Evolutionary conservation across 2,329 filamentous ascomycete species (phyloP).

Genomic region (Pyrenochaeta sp.): DNA sequence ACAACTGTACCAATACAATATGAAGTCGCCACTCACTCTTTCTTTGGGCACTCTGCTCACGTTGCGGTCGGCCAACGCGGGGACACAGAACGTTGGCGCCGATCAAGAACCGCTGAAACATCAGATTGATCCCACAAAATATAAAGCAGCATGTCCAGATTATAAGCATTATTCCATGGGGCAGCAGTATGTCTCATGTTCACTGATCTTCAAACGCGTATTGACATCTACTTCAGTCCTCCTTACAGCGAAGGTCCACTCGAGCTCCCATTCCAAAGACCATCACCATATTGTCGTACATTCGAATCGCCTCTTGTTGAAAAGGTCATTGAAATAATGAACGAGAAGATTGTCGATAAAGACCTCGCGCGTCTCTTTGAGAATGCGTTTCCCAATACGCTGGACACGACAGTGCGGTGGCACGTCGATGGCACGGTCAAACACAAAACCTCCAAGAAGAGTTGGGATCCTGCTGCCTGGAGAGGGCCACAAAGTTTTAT

Average conservation of each 20-base stretch:
- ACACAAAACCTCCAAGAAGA: slow-evolving; percentile 47
- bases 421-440: slow-evolving; percentile 70
- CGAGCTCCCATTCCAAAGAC: slow-evolving; percentile 84
- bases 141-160: slow-evolving; percentile 66
- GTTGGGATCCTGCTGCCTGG: slow-evolving; percentile 66
- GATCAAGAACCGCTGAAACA: slow-evolving; percentile 40
- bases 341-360: slow-evolving; percentile 77
- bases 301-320: slow-evolving; percentile 89
- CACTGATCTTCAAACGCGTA: background rate
- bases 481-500: slow-evolving; percentile 89
- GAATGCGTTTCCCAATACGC: slow-evolving; percentile 91
- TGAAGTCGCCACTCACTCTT: slow-evolving; percentile 21
- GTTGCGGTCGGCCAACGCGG: slow-evolving; percentile 11
- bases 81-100: slow-evolving; percentile 15
- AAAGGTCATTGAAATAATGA: slow-evolving; percentile 83
- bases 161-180: slow-evolving; percentile 67
- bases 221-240: slow-evolving; percentile 60
- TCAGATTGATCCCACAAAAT: slow-evolving; percentile 43
- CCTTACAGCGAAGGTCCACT: slow-evolving; percentile 83
- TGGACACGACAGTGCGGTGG: slow-evolving; percentile 89
- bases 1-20: slow-evolving; percentile 5
- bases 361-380: slow-evolving; percentile 93
- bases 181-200: slow-evolving; percentile 62
- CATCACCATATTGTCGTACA: slow-evolving; percentile 80
- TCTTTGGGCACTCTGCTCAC: slow-evolving; percentile 19